Base-by-base conservation (phyloP, 2,329 filamentous ascomycete species). In the Seiridium cupressi region DNA sequence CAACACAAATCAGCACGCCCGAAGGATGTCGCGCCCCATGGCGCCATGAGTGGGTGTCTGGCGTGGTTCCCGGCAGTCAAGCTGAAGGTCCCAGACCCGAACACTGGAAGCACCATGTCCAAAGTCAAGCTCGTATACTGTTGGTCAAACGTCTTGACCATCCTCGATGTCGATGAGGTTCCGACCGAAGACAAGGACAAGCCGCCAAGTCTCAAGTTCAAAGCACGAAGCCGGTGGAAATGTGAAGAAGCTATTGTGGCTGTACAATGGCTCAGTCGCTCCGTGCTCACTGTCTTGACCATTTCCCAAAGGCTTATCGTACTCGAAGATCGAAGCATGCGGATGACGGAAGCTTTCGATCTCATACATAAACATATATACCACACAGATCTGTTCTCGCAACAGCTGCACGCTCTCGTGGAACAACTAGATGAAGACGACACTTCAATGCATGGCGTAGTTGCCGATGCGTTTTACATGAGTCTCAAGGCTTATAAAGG, bases 21-120 rank as follows among this genome's bases (percentile, higher is more conserved):
- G 3, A 98, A 96, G 71, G 94, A 98, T 65, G 87, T 98, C 8
- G 88, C 88, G 35, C 91, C 92, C 1, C 94, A 99, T 72, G 92
- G 93, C 70, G 89, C 94, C 18, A 88, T 99, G 84, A 97, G 91
- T 55, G 96, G 94, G 2, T 97, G 94, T 68, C 77, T 99, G 55
- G 93, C 95, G 40, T 99, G 95, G 95, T 99, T 99, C 71, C 95
- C 95, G 2, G 93, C 93, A 2, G 95, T 99, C 51, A 95, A 91
- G 70, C 80, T 99, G 48, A 98, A 98, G 74, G 85, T 86, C 13
- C 84, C 87, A 8, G 88, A 92, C 63, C 79, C 85, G 1, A 81
- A 84, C 51, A 86, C 85, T 0, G 87, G 86, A 4, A 89, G 87
- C 67, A 84, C 88, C 6, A 82, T 89, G 8, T 93, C 91, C 18